Evolutionary conservation across 2,329 filamentous ascomycete species (phyloP), one percentile per base, ranked within the genome.

Genomic region (Penicillium sp.): DNA sequence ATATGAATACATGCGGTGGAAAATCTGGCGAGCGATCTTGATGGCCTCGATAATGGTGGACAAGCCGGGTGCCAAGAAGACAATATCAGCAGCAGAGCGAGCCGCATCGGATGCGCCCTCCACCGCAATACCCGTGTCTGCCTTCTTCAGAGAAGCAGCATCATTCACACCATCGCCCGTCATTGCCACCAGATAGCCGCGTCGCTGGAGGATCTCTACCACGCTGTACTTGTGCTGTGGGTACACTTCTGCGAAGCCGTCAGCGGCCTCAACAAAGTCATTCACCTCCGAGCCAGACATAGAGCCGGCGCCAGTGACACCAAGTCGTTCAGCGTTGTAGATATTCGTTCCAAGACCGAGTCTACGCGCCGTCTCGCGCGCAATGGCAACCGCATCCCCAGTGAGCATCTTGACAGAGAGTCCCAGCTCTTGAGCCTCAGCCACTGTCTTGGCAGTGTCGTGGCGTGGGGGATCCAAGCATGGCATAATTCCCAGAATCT

Each of bases 1-100:
- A 80, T 96, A 96, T 57, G 91, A 89, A 79, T 96, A 94, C 91
- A 96, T 96, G 69, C 91, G 90, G 80, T 96, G 91, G 82, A 96
- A 96, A 75, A 96, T 96, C 76, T 95, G 91, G 69, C 91, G 89
- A 31, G 90, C 93, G 64, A 89, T 95, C 81, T 96, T 96, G 66
- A 96, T 84, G 58, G 91, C 90, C 73, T 95, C 90, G 68, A 96
- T 95, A 75, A 96, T 95, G 61, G 91, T 89, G 76, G 90, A 91
- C 60, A 96, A 86, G 81, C 91, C 91, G 53, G 91, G 90, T 66
- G 89, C 90, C 73, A 96, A 85, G 83, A 96, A 96, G 67, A 96
- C 91, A 67, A 96, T 96, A 77, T 96, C 91, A 69, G 91, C 90
- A 65, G 91, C 91, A 57, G 91, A 94, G 64, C 90, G 89, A 69